phyloP scores from a whole-genome alignment of 2,329 filamentous ascomycete genomes.

The Trichoderma harzianum region DNA sequence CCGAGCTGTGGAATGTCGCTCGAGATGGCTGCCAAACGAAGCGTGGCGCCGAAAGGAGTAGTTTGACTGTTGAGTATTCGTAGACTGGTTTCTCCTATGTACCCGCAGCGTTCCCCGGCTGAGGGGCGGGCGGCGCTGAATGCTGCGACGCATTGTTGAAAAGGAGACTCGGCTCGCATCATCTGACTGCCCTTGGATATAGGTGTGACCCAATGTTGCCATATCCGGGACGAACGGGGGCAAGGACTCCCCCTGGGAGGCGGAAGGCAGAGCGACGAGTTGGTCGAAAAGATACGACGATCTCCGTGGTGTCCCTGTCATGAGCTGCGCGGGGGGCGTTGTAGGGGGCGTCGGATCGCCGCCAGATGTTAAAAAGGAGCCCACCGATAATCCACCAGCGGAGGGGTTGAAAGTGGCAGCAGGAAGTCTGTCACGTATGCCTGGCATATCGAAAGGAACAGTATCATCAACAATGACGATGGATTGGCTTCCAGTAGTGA shows the following conservation, averaged over 20 bases:
- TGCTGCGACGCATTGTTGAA: conserved; percentile 27
- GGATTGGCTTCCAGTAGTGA: conserved; percentile 81
- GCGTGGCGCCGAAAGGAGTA: conserved; percentile 54
- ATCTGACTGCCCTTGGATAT: conserved; percentile 30
- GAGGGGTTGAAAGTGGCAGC: conserved; percentile 43
- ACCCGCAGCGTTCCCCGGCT: conserved; percentile 31
- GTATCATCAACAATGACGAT: conserved; percentile 83
- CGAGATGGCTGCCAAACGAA: conserved; percentile 58
- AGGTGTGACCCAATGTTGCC: conserved; percentile 35
- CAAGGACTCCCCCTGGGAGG: conserved; percentile 40
- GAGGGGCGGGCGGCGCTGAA: conserved; percentile 28
- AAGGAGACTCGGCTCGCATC: conserved; percentile 33
- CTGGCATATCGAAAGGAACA: conserved; percentile 44
- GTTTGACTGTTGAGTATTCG: conserved; percentile 47
- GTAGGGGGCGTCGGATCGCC: conserved; percentile 59
- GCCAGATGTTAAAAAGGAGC: conserved; percentile 47
- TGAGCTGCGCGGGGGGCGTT: conserved; percentile 51
- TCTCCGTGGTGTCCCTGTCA: conserved; percentile 46
- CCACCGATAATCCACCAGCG: conserved; percentile 48
- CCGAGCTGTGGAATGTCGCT: conserved; percentile 47
- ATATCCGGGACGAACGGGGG: conserved; percentile 49
- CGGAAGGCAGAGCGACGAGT: conserved; percentile 37
- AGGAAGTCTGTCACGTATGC: conserved; percentile 48
- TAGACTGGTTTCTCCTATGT: conserved; percentile 47
- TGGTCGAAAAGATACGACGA: conserved; percentile 56